Base-by-base conservation (phyloP, 306 rosid species). In the Coriaria nepalensis region DNA sequence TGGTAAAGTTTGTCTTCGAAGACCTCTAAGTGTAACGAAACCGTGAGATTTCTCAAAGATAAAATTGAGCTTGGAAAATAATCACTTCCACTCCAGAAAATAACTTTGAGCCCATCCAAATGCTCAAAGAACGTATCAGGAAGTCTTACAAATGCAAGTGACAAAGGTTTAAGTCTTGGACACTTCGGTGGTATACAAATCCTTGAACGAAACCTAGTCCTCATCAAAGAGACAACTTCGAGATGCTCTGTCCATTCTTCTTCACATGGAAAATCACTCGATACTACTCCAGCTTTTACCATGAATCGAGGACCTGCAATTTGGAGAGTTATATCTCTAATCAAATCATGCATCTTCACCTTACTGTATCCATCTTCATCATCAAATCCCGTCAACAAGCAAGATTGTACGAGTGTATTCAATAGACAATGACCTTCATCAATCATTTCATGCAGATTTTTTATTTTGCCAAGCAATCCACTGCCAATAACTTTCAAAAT, bases 271-370 rank as follows among this genome's bases (percentile, higher is more conserved):
- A 61, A 41, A 4, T 49, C 37, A 10, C 5, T 5, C 45, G 50
- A 44, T n/a, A 2, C 0, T 10, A 40, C 6, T 32, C 44, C 44
- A n/a, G 38, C 38, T 61, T 61, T 10, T 10, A 36, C 45, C 52
- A 43, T 50, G 34, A 13, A 35, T 35, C 33, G 6, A 10, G 7
- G 37, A 61, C 33, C 10, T 20, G 45, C 34, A 44, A 61, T 35
- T 35, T 8, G 15, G 45, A 61, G 10, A 4, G 68, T 62, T 59
- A 53, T 37, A 5, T 1, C 35, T 9, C 59, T 47, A 6, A 43
- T 0, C 20, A 66, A 45, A 47, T 57, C 60, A 41, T 65, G 55
- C 59, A 57, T 49, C 32, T 59, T 66, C 56, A 66, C 58, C n/a
- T 0, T 10, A 45, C 14, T 11, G 2, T 12, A 5, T 9, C n/a